Percentiles rank a stretch among this genome's conserved stretches.
Conservation (phyloP, 106 monocot genomes). For the Dendrobium huoshanense region DNA sequence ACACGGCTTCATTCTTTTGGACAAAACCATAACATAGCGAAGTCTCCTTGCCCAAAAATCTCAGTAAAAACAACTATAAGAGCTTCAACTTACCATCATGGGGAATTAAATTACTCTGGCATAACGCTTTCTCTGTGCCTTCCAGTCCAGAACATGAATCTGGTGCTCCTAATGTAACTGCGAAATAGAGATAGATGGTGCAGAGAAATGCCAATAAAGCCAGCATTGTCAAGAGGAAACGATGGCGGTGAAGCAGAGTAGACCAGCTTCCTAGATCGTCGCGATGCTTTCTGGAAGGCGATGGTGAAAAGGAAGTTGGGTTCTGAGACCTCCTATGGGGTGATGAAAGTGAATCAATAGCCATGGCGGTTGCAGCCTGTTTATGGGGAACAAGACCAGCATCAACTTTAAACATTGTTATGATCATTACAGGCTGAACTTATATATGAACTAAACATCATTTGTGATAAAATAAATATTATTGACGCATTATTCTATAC, state of each 20-base stretch:
- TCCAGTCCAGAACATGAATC: conserved; percentile 50
- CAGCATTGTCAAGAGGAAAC: conserved; percentile 77
- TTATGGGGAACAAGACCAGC: neutral
- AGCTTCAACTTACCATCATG: conserved; percentile 57
- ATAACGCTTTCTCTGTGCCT: conserved; percentile 51
- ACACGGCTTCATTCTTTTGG: too few species aligned
- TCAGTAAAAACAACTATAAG: conserved; percentile 18
- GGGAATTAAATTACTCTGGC: conserved; percentile 42
- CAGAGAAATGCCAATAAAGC: conserved; percentile 64
- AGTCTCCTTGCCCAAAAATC: too few species aligned
- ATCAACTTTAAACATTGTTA: neutral
- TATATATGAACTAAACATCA: neutral
- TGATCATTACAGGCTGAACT: neutral
- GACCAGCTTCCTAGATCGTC: conserved; percentile 63
- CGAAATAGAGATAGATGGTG: conserved; percentile 88
- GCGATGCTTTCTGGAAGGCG: conserved; percentile 38
- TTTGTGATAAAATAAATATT: too few species aligned
- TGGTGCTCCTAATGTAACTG: conserved; percentile 50
- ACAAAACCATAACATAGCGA: too few species aligned
- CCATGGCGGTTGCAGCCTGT: conserved; percentile 28
- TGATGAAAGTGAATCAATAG: conserved; percentile 56
- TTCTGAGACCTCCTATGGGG: conserved; percentile 67
- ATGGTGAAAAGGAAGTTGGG: conserved; percentile 18
- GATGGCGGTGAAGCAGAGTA: conserved; percentile 56
- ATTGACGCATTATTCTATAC: too few species aligned